Conservation (phyloP, 352 stramenopile genomes). For the Globisporangium nunn region DNA sequence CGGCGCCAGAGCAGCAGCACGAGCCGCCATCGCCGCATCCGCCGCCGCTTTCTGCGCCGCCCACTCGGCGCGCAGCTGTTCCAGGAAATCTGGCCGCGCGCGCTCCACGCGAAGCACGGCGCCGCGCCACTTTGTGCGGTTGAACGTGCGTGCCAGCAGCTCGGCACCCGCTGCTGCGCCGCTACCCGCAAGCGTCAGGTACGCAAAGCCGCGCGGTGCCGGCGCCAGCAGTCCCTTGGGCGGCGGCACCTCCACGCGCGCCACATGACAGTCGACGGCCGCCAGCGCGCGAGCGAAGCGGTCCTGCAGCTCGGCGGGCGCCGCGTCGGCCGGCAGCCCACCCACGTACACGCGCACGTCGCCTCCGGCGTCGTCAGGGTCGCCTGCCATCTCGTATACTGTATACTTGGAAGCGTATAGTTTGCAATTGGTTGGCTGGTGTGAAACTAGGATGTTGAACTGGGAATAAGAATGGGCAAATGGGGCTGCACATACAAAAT, state of each 20-base stretch:
- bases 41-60: slow-evolving; percentile 6
- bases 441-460: too few relatives aligned
- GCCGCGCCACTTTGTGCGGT: slow-evolving; percentile 72
- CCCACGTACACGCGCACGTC: slow-evolving; percentile 58
- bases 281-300: slow-evolving; percentile 52
- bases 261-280: slow-evolving; percentile 20
- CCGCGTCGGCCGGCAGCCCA: slow-evolving; percentile 42
- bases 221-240: slow-evolving; percentile 16
- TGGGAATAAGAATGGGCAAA: too few relatives aligned
- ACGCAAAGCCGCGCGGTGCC: slow-evolving; percentile 43
- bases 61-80: slow-evolving; percentile 37
- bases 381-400: neutral
- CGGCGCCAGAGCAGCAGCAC: slow-evolving; percentile 1
- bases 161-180: slow-evolving; percentile 22
- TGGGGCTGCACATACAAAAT: too few relatives aligned
- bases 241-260: slow-evolving; percentile 34
- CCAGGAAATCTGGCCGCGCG: slow-evolving; percentile 43
- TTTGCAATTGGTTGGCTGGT: neutral
- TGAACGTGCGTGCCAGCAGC: slow-evolving; percentile 51
- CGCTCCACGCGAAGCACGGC: slow-evolving; percentile 46
- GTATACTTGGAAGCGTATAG: too few relatives aligned
- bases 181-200: slow-evolving; percentile 38
- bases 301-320: slow-evolving; percentile 39
- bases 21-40: slow-evolving; percentile 26
- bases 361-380: neutral